A percentile compares a stretch with the other conserved stretches of the same genome.
Evolutionary conservation across 2,329 filamentous ascomycete species (phyloP).

Genomic region (Ceratocystis cubensis): DNA sequence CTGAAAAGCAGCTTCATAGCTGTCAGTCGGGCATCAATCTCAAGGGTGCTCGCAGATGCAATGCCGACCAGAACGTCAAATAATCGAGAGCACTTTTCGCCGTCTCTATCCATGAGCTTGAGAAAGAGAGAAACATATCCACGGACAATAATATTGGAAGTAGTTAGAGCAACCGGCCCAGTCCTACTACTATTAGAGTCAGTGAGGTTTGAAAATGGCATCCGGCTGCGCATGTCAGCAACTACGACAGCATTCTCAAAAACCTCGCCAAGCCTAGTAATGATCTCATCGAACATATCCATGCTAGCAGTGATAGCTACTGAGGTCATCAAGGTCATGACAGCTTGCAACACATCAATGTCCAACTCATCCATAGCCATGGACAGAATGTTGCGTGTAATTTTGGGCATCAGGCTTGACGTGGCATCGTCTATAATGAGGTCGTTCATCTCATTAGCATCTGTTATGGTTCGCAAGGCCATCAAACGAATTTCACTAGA

Average conservation of each 20-base stretch:
- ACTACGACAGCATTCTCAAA: conserved; percentile 17
- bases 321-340: conserved; percentile 51
- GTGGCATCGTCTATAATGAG: conserved; percentile 47
- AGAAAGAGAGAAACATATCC: conserved; percentile 68
- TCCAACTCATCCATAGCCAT: conserved; percentile 52
- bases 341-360: conserved; percentile 48
- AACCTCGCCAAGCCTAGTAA: conserved; percentile 20
- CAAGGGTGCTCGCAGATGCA: conserved; percentile 45
- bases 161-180: conserved; percentile 32
- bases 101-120: conserved; percentile 53
- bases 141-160: conserved; percentile 57
- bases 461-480: conserved; percentile 48
- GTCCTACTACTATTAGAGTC: conserved; percentile 23
- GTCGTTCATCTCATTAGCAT: conserved; percentile 46
- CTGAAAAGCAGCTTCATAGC: conserved; percentile 71
- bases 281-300: conserved; percentile 46
- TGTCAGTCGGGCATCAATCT: conserved; percentile 57
- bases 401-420: conserved; percentile 42
- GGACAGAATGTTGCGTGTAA: conserved; percentile 49
- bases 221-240: conserved; percentile 8
- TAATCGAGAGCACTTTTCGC: conserved; percentile 48
- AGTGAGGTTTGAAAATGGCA: conserved; percentile 24
- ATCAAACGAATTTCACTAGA: conserved; percentile 50
- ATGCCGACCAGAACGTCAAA: conserved; percentile 54
- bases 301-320: conserved; percentile 49